Percentiles rank a stretch among this genome's conserved stretches.
Evolutionary conservation across 805 yeast genomes (phyloP).

Genomic region (Metschnikowia kunwiensis): DNA sequence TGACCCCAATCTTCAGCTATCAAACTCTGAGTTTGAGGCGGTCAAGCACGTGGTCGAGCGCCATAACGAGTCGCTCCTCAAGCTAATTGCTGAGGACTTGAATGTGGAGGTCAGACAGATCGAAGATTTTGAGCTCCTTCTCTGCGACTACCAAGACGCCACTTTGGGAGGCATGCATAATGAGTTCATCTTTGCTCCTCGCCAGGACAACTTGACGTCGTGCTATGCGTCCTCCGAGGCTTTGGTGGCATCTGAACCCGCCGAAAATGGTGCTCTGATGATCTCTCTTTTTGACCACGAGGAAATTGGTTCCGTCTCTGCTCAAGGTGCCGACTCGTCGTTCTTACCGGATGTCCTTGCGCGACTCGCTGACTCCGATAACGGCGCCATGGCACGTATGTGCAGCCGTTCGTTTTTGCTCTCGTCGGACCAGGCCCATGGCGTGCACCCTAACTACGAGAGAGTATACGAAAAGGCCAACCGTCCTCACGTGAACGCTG

Average conservation of each 20-base stretch:
- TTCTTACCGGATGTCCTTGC: constrained; percentile 76
- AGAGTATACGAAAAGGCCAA: constrained; percentile 73
- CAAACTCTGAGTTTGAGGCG: constrained; percentile 59
- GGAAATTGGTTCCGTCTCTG: constrained; percentile 89
- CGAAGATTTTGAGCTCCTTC: constrained; percentile 85
- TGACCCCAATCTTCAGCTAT: constrained; percentile 45
- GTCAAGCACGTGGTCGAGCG: constrained; percentile 64
- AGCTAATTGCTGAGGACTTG: constrained; percentile 65
- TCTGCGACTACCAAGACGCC: constrained; percentile 82
- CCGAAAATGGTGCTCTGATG: constrained; percentile 61
- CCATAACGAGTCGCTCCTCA: constrained; percentile 71
- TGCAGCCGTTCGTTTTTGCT: constrained; percentile 62
- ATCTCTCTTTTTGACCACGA: constrained; percentile 92
- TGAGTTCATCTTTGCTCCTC: constrained; percentile 88
- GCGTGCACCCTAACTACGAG: constrained; percentile 89
- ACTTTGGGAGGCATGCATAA: constrained; percentile 84
- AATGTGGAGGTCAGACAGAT: constrained; percentile 52
- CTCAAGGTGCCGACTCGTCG: constrained; percentile 95
- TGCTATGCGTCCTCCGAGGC: constrained; percentile 80
- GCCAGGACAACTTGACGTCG: constrained; percentile 87
- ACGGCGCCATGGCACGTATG: constrained; percentile 50
- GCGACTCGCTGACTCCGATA: constrained; percentile 50
- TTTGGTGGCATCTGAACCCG: constrained; percentile 50
- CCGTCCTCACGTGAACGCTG: constrained; percentile 76
- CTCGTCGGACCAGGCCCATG: constrained; percentile 97